Conservation (phyloP, 306 rosid genomes). For the Cotoneaster glaucophyllus region DNA sequence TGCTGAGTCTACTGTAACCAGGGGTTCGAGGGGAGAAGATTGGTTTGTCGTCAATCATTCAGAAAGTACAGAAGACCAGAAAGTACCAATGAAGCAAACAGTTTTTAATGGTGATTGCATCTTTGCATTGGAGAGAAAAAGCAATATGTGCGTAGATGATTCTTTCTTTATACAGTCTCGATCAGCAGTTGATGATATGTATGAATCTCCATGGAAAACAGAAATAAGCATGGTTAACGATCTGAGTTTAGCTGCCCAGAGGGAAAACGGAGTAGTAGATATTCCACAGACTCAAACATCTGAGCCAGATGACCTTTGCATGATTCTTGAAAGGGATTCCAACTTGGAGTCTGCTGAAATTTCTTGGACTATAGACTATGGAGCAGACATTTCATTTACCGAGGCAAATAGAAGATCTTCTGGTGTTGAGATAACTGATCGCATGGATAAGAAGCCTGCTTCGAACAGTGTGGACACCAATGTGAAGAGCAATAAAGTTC, state of each 20-base stretch:
- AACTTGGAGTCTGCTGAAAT: constrained; percentile 24
- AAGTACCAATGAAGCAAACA: constrained; percentile 6
- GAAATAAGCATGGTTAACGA: constrained; percentile 37
- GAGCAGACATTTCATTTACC: constrained; percentile 36
- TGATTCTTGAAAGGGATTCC: constrained; percentile 31
- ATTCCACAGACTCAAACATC: constrained; percentile 11
- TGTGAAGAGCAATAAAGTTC: constrained; percentile 27
- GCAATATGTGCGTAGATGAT: constrained; percentile 32
- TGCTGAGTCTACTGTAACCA: constrained; percentile 32
- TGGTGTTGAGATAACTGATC: constrained; percentile 27
- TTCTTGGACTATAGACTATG: constrained; percentile 43
- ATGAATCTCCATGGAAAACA: constrained; percentile 41
- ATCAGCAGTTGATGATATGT: constrained; percentile 21
- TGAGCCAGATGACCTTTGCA: constrained; percentile 48
- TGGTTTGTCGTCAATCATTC: constrained; percentile 44
- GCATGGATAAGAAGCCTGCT: constrained; percentile 24
- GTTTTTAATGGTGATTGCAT: constrained; percentile 31
- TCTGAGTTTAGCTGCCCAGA: constrained; percentile 30
- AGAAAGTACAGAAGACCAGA: constrained; percentile 24
- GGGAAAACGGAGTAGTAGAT: constrained; percentile 16
- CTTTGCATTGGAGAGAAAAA: constrained; percentile 20
- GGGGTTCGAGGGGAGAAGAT: constrained; percentile 33
- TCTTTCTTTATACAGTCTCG: constrained; percentile 59
- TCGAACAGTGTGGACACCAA: constrained; percentile 25
- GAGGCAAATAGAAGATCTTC: constrained; percentile 31